These are phyloP conservation scores for Vigna mungo DNA, from an alignment of 306 rosid species.

Conservation along the genomic window DNA sequence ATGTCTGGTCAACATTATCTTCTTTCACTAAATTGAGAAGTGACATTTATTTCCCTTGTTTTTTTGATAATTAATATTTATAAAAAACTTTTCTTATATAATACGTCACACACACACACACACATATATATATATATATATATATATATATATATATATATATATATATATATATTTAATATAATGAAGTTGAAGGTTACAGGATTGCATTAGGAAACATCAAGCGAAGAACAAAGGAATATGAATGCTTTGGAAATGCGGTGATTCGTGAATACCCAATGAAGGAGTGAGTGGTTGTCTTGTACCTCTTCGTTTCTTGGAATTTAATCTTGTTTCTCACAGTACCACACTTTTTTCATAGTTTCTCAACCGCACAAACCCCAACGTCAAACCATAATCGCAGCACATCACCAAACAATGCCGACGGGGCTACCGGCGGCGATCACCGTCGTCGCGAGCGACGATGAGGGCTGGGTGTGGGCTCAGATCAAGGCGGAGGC, in stretches of 20 bases:
- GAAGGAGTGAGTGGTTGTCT: neutral
- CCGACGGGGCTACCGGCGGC: slow-evolving; percentile 60
- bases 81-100: too few relatives aligned
- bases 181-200: too few relatives aligned
- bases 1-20: too few relatives aligned
- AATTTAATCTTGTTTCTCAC: neutral
- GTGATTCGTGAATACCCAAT: neutral
- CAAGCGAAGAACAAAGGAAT: too few relatives aligned
- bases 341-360: neutral
- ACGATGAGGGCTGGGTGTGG: slow-evolving; percentile 79
- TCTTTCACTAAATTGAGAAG: too few relatives aligned
- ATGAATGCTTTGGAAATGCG: neutral
- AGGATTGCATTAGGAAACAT: too few relatives aligned
- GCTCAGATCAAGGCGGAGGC: slow-evolving; percentile 86
- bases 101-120: too few relatives aligned
- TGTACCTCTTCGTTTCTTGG: neutral
- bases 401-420: slow-evolving; percentile 44
- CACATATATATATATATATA: too few relatives aligned
- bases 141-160: too few relatives aligned
- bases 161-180: too few relatives aligned
- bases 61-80: too few relatives aligned
- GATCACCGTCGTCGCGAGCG: slow-evolving; percentile 20
- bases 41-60: too few relatives aligned
- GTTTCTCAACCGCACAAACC: neutral
- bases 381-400: neutral